phyloP scores from a whole-genome alignment of 495 filamentous ascomycete genomes.

The Penicillium flavigenum region DNA sequence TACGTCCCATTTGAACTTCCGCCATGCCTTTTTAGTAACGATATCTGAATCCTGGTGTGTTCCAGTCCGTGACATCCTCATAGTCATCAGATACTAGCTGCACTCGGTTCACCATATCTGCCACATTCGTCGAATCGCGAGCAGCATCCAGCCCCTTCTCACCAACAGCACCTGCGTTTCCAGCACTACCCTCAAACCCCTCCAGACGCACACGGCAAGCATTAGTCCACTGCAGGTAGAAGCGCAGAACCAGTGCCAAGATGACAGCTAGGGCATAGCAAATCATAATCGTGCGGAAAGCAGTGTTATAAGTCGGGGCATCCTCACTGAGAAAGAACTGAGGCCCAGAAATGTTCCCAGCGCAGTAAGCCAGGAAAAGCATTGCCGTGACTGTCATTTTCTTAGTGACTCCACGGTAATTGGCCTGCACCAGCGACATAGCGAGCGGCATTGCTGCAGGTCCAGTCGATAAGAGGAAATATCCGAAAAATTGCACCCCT shows the following conservation, averaged over 20 bases:
- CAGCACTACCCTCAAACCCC: constrained; percentile 42
- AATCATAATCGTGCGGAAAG: constrained; percentile 53
- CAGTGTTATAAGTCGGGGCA: constrained; percentile 41
- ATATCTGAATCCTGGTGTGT: constrained; percentile 53
- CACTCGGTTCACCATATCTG: constrained; percentile 30
- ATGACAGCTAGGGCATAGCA: constrained; percentile 48
- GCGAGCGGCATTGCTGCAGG: constrained; percentile 58
- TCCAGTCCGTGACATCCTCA: constrained; percentile 55
- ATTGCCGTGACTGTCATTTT: constrained; percentile 53
- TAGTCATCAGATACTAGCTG: constrained; percentile 40
- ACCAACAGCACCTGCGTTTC: constrained; percentile 37
- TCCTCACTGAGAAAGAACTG: constrained; percentile 40
- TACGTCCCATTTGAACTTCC: background rate
- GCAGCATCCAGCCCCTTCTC: constrained; percentile 36
- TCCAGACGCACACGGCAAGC: constrained; percentile 38
- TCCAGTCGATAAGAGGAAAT: constrained; percentile 55
- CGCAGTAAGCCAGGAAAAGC: constrained; percentile 43
- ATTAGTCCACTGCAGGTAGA: constrained; percentile 45
- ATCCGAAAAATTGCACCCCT: constrained; percentile 55
- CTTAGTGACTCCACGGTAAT: constrained; percentile 67
- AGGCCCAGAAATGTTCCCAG: constrained; percentile 43
- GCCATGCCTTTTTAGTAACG: constrained; percentile 22
- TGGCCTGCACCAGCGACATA: constrained; percentile 55
- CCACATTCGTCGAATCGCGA: constrained; percentile 20
- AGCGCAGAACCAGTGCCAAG: constrained; percentile 38